phyloP scores from a whole-genome alignment of 305 asterid species.

The Fraxinus ornus region DNA sequence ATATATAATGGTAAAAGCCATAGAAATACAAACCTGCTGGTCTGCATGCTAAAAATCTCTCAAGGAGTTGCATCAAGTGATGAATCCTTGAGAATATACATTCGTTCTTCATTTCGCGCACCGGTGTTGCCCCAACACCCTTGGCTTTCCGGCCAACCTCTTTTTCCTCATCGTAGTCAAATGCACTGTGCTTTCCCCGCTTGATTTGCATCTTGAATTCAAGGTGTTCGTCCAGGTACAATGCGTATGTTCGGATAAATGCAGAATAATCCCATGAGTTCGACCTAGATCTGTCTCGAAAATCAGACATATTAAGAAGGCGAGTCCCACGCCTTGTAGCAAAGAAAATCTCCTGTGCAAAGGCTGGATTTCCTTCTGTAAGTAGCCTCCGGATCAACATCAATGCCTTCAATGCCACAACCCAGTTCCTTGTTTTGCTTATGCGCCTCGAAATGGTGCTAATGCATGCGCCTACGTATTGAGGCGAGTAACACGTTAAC shows the following conservation, averaged over 20 bases:
- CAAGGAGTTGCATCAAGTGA: constrained; percentile 79
- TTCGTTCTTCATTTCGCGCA: constrained; percentile 64
- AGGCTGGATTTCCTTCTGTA: constrained; percentile 64
- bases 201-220: constrained; percentile 70
- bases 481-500: constrained; percentile 66
- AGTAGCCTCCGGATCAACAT: constrained; percentile 82
- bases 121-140: constrained; percentile 48
- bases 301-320: constrained; percentile 84
- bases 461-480: constrained; percentile 64
- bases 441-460: constrained; percentile 68
- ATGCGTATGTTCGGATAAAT: constrained; percentile 72
- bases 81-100: constrained; percentile 54
- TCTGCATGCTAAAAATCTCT: constrained; percentile 72
- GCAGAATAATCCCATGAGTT: constrained; percentile 89
- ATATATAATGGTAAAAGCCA: neutral
- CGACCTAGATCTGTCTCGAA: constrained; percentile 56
- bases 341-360: constrained; percentile 85
- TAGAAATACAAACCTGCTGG: constrained; percentile 60
- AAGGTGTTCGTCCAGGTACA: constrained; percentile 78
- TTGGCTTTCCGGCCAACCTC: constrained; percentile 27
- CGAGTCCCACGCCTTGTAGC: constrained; percentile 88
- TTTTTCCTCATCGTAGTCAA: constrained; percentile 41
- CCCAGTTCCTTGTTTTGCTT: constrained; percentile 83
- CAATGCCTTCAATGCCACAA: constrained; percentile 77
- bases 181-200: constrained; percentile 52